Evolutionary conservation across 805 yeast genomes (phyloP).

Genomic region (Ascoidea rubescens): DNA sequence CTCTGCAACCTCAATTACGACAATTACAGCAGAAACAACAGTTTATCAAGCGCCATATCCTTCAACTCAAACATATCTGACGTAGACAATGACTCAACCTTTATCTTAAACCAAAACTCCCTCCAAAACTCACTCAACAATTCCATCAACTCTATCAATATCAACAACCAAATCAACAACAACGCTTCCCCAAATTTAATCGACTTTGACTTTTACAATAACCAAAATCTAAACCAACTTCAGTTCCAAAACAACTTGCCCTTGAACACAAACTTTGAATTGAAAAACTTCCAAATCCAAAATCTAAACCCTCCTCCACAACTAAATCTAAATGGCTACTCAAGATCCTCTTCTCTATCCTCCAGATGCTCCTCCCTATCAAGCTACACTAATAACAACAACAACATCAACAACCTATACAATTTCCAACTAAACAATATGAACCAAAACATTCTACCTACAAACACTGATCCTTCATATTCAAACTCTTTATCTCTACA

Average conservation of each 20-base stretch:
- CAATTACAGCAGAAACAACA: neutral
- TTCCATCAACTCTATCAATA: neutral
- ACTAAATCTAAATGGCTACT: neutral
- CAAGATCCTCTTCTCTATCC: neutral
- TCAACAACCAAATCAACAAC: neutral
- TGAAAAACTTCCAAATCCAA: neutral
- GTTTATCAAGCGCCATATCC: neutral
- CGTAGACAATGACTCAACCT: slow-evolving; percentile 5
- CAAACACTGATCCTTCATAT: neutral
- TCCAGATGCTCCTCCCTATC: slow-evolving; percentile 5
- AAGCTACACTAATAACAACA: slow-evolving; percentile 1
- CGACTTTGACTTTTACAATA: neutral
- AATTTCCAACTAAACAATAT: neutral
- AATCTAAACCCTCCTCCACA: neutral
- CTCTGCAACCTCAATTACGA: slow-evolving; percentile 2
- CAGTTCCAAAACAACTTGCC: neutral
- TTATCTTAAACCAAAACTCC: neutral
- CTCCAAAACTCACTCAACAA: slow-evolving; percentile 2
- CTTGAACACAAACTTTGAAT: neutral
- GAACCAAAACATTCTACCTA: neutral
- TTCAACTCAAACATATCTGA: neutral
- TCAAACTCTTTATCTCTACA: neutral
- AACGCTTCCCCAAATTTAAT: neutral
- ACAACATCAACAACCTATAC: neutral
- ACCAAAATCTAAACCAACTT: neutral